Evolutionary conservation across 768 basidiomycete species (phyloP), one percentile per base, ranked within the genome.

Genomic region (Clitopilus hobsonii): DNA sequence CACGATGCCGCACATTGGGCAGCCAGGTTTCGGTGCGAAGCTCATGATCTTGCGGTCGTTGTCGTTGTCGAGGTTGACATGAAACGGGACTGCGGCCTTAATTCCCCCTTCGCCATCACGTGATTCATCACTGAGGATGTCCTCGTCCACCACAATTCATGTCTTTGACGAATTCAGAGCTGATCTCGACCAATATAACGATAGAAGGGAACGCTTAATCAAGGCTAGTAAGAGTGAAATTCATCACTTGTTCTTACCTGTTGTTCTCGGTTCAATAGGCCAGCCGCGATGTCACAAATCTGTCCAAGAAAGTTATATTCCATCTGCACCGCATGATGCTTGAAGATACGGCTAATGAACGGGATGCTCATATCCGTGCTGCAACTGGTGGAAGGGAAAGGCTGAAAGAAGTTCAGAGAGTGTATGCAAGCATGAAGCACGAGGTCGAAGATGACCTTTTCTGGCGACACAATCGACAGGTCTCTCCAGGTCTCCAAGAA

Each of bases 241-340:
- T 29, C 32, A n/a, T 30, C 51, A 27, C 23, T 41, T 49, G 48
- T 29, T 25, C 29, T 36, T 8, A 28, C 48, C 14, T 16, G 36
- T 32, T 51, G n/a, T 18, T 51, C 29, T 24, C 49, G 5, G 6
- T 51, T 27, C 38, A 10, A 13, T 67, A 92, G 90, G 78, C 82
- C 32, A 88, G 85, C 65, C 85, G 96, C 29, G 94, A 97, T 70
- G 81, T 93, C 51, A 98, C 95, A 23, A 90, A 86, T 61, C 77
- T 90, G 29, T 93, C 94, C 51, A 99, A 99, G 70, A 95, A 92
- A 71, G 77, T 85, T 60, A 98, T 99, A 59, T 98, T 98, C 66
- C 84, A 92, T 36, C 77, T 98, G 3, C 96, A 98, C 64, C 88
- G 94, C 50, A 72, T 86, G 56, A 67, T 72, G 3, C 63, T 66